These are phyloP conservation scores for Liquidambar formosana DNA, from an alignment of 164 flowering plant species.

Conservation along the genomic window DNA sequence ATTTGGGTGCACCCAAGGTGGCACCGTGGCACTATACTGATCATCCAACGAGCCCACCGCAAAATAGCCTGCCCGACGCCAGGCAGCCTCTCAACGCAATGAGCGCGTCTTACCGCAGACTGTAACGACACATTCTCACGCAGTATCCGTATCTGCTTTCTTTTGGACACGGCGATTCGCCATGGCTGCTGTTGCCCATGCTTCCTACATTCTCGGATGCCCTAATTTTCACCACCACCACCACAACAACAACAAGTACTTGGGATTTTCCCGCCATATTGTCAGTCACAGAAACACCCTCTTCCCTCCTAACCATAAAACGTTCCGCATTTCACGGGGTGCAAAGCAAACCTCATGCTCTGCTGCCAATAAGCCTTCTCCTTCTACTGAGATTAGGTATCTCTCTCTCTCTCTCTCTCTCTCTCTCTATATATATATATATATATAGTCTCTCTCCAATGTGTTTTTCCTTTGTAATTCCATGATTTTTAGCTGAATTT, in stretches of 20 bases:
- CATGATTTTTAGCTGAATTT: not conserved
- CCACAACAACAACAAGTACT: conserved; percentile 5
- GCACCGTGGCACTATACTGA: too few relatives aligned
- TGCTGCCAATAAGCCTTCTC: conserved; percentile 53
- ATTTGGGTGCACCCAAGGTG: not conserved
- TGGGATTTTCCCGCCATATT: conserved; percentile 18
- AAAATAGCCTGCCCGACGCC: too few relatives aligned
- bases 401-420: not conserved
- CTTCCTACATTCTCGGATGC: conserved; percentile 19
- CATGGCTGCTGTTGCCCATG: conserved; percentile 31
- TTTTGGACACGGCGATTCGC: too few relatives aligned
- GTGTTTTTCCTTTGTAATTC: not conserved
- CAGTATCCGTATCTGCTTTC: too few relatives aligned
- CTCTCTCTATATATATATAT: not conserved
- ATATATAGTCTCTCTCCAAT: not conserved
- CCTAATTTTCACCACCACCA: conserved; percentile 8
- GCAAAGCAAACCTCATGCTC: conserved; percentile 36
- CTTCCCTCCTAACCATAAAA: not conserved
- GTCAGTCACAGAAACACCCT: not conserved
- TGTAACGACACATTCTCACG: too few relatives aligned
- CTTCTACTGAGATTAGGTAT: conserved; percentile 38
- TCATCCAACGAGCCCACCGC: too few relatives aligned
- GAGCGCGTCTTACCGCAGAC: too few relatives aligned
- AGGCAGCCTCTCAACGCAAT: too few relatives aligned
- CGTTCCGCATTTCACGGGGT: not conserved